Base-by-base conservation (phyloP, 1,139 yeast genomes). In the Hyphopichia fennica region DNA sequence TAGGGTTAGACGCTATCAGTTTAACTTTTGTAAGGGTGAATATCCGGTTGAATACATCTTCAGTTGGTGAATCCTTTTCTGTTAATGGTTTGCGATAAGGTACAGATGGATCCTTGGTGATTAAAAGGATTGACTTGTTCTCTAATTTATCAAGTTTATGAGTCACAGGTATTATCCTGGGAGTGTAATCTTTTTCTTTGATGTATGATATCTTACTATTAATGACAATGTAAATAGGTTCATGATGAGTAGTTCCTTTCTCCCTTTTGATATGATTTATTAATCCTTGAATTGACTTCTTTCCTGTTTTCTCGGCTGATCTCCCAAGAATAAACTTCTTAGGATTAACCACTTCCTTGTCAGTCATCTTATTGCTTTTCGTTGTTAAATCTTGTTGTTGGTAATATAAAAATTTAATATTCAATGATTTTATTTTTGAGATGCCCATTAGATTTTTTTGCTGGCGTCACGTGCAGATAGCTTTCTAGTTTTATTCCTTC, bases 51-150 rank as follows among this genome's bases (percentile, higher is more conserved):
- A 84, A 83, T 7, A 64, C 59, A 44, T 83, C 85, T 46, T 81
- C 81, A 0, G 87, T 80, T 0, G 78, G 73, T 1, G 79, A 64
- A 32, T 72, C 79, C 45, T 75, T 73, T 40, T 62, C 65, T 9
- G 72, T 64, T 14, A 82, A 62, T 3, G 65, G 67, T 9, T 66
- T 67, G 37, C 83, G 70, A 52, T 80, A 84, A 1, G 73, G 67
- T 1, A 75, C 69, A 2, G 84, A 75, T 1, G 90, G 89, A 54
- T 84, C 90, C 50, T 83, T 84, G 6, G 90, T 82, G 13, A 86
- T 72, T 28, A 86, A 64, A 8, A 85, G 58, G 4, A 85, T 75
- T 27, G 81, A 67, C 43, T 76, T 67, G 27, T 72, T 74, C 19
- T 69, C 74, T 3, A 75, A 58, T 44, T 68, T 72, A 48, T 70